Base-by-base conservation (phyloP, 257 asterid genomes). In the Gentiana straminea region DNA sequence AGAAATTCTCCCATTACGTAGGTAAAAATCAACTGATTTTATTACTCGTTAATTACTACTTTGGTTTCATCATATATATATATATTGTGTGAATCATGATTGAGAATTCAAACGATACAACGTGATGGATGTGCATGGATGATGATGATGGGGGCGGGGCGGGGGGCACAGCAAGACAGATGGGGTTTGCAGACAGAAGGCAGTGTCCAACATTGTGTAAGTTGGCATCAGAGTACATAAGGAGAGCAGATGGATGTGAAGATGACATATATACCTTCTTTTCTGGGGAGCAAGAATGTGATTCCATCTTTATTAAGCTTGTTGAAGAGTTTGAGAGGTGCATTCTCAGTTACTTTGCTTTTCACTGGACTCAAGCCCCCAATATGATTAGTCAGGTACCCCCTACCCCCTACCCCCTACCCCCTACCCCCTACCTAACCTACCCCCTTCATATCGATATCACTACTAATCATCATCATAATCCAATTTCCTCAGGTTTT, bases 311-410 rank as follows among this genome's bases (percentile, higher is more conserved):
- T 52, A 84, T 90, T 46, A 90, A 90, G 70, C 73, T 90, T 55
- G 94, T 86, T 47, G 96, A 90, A 64, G 97, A 86, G 77, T 63
- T 90, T 7, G 96, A 90, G 79, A 77, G 97, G 57, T 79, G 94
- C 66, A 86, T 69, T 50, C 94, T 90, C 47, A 86, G 97, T 73
- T 90, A 90, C 82, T 90, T 84, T 24, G 97, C 97, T 0, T 90
- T 86, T 61, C 97, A 86, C 59, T 90, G 96, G 97, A 75, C 63
- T 64, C 85, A 90, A 57, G 91, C 88, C 57, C 79, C 94, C 1
- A 57, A 59, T 54, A 86, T 86, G 91, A 81, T 86, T 58, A 81
- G 81, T 35, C 96, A 90, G 96, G 97, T 81, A 80, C 8, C 50
- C 12, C 24, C 24, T 24, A 24, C 24, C 24, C 24, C 24, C 24